Percentiles rank a stretch among this genome's conserved stretches.
Conservation (phyloP, 805 yeast species). For the Isabelozyma heimii region DNA sequence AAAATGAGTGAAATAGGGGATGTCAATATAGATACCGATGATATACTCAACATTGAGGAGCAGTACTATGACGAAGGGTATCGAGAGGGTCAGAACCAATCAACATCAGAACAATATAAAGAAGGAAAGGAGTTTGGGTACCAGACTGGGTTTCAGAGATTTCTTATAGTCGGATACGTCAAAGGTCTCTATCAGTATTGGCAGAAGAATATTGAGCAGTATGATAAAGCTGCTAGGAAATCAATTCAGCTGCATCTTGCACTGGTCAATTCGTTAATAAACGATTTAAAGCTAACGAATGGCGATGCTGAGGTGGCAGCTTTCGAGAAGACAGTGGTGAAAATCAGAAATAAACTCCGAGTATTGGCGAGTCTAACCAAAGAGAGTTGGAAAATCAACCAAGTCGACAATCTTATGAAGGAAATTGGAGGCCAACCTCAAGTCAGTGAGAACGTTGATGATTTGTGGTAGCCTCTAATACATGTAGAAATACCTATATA, state of each 20-base stretch:
- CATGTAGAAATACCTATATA: background rate
- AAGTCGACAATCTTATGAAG: slow-evolving; percentile 29
- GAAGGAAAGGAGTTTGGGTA: slow-evolving; percentile 88
- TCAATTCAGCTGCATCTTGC: slow-evolving; percentile 19
- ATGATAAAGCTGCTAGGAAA: slow-evolving; percentile 12
- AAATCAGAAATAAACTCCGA: slow-evolving; percentile 62
- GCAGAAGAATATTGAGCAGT: slow-evolving; percentile 14
- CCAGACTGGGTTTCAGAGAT: slow-evolving; percentile 74
- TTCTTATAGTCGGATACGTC: slow-evolving; percentile 67
- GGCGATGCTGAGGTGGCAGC: slow-evolving; percentile 54
- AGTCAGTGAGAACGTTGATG: slow-evolving; percentile 35
- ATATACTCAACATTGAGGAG: slow-evolving; percentile 58
- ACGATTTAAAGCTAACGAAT: slow-evolving; percentile 31
- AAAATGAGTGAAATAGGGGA: slow-evolving; percentile 15
- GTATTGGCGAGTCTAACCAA: slow-evolving; percentile 39
- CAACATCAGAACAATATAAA: slow-evolving; percentile 52
- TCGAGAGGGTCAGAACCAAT: slow-evolving; percentile 64
- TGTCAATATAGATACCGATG: slow-evolving; percentile 42
- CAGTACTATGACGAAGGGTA: slow-evolving; percentile 66
- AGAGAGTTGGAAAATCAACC: slow-evolving; percentile 27
- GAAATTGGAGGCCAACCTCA: slow-evolving; percentile 38
- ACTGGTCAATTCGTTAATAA: slow-evolving; percentile 28
- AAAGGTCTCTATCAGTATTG: slow-evolving; percentile 47
- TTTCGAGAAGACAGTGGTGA: slow-evolving; percentile 49
- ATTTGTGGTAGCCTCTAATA: slow-evolving; percentile 35